A percentile compares a stretch with the other conserved stretches of the same genome.
These are phyloP conservation scores for Metarhizium robertsii DNA, from an alignment of 2,329 filamentous ascomycete species.

Conservation along the genomic window DNA sequence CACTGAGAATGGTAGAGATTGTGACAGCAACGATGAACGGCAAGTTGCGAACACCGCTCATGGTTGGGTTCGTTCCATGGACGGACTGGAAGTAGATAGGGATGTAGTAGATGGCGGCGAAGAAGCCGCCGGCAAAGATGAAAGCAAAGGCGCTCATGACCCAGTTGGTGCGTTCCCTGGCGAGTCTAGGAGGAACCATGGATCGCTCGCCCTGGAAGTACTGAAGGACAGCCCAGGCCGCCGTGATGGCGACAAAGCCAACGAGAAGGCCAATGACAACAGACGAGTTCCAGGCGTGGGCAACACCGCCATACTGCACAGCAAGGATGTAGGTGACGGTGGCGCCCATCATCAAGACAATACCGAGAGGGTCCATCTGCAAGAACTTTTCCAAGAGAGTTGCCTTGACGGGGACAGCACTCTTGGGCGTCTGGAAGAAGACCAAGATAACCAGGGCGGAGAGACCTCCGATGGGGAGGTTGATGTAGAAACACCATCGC, in stretches of 20 bases:
- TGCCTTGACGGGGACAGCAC: slow-evolving; percentile 26
- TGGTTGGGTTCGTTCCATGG: slow-evolving; percentile 28
- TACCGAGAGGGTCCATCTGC: slow-evolving; percentile 38
- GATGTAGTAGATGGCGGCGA: slow-evolving; percentile 36
- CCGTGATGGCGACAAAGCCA: slow-evolving; percentile 24
- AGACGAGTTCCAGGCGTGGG: slow-evolving; percentile 31
- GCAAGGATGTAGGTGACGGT: slow-evolving; percentile 35
- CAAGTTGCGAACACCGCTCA: slow-evolving; percentile 34
- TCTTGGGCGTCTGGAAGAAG: slow-evolving; percentile 32
- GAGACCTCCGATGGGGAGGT: slow-evolving; percentile 26
- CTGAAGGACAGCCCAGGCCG: slow-evolving; percentile 26
- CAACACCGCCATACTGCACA: slow-evolving; percentile 37
- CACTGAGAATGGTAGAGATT: slow-evolving; percentile 29
- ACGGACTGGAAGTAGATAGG: slow-evolving; percentile 38
- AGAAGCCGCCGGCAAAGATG: slow-evolving; percentile 33
- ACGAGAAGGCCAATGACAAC: slow-evolving; percentile 34
- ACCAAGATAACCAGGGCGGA: slow-evolving; percentile 25
- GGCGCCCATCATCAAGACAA: slow-evolving; percentile 33
- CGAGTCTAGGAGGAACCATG: slow-evolving; percentile 30
- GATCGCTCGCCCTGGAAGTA: slow-evolving; percentile 35
- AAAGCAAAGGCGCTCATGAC: slow-evolving; percentile 30
- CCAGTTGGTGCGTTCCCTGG: slow-evolving; percentile 27
- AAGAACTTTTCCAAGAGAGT: slow-evolving; percentile 33
- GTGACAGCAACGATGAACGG: slow-evolving; percentile 36
- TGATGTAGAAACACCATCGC: slow-evolving; percentile 32